Evolutionary conservation across 2,329 filamentous ascomycete genomes (phyloP).

Genomic region (Acrocalymma vagum): DNA sequence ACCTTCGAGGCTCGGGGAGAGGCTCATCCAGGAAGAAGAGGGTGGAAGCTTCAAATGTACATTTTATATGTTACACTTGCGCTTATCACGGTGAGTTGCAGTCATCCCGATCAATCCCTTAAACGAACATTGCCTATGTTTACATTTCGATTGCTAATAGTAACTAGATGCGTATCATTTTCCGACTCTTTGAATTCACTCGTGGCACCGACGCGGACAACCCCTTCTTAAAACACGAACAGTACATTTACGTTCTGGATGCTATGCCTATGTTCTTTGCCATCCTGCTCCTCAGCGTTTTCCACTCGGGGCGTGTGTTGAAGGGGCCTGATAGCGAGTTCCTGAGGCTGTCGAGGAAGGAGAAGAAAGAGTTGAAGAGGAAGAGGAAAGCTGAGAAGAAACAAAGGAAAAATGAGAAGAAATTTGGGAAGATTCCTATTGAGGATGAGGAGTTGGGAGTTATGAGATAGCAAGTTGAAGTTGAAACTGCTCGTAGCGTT

Average conservation of each 20-base stretch:
- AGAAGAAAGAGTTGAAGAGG: constrained; percentile 34
- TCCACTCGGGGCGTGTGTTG: constrained; percentile 35
- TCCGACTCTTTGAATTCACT: constrained; percentile 66
- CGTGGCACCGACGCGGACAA: constrained; percentile 49
- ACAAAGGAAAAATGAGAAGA: constrained; percentile 21
- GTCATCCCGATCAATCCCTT: too few species aligned
- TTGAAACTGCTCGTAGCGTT: too few species aligned
- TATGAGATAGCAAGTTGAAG: too few species aligned
- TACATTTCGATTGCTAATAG: constrained; percentile 1
- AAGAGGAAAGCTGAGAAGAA: constrained; percentile 25
- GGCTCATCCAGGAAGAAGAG: not conserved
- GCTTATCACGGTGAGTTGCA: constrained; percentile 57
- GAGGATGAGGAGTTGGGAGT: constrained; percentile 3
- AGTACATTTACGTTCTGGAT: constrained; percentile 62
- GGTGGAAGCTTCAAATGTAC: constrained; percentile 42
- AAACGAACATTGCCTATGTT: too few species aligned
- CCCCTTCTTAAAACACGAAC: constrained; percentile 60
- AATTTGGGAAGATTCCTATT: constrained; percentile 7
- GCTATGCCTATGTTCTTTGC: constrained; percentile 64
- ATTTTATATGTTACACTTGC: constrained; percentile 51
- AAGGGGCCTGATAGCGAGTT: constrained; percentile 35
- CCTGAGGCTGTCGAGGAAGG: constrained; percentile 29
- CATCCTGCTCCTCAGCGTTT: constrained; percentile 23
- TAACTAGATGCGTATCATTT: constrained; percentile 62
- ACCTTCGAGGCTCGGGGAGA: constrained; percentile 6